These are phyloP conservation scores for Ramalina intermedia DNA, from an alignment of 495 filamentous ascomycete genomes.

Conservation along the genomic window DNA sequence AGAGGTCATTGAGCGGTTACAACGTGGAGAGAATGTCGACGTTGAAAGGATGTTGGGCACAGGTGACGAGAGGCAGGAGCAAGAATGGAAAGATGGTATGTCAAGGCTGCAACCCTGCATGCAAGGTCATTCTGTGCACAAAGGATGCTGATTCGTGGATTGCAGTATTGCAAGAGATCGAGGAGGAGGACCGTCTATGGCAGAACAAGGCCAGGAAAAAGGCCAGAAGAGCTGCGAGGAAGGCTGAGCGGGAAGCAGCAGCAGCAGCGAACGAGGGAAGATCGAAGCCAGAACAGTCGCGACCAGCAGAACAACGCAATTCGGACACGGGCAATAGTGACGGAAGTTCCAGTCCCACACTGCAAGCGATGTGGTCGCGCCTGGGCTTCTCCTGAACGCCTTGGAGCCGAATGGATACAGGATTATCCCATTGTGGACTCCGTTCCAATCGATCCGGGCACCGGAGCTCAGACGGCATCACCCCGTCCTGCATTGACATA, in stretches of 20 bases:
- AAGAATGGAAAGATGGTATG: constrained; percentile 77
- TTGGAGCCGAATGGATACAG: too few species aligned
- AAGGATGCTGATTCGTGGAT: constrained; percentile 5
- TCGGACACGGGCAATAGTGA: too few species aligned
- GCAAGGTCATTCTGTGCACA: neutral
- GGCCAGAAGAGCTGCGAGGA: constrained; percentile 19
- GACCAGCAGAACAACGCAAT: too few species aligned
- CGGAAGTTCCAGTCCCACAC: too few species aligned
- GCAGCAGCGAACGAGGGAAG: neutral
- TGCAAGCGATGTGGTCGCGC: too few species aligned
- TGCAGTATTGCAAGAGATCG: constrained; percentile 65
- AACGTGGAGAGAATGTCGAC: constrained; percentile 80
- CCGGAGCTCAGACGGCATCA: too few species aligned
- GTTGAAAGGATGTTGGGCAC: constrained; percentile 73
- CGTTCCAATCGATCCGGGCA: too few species aligned
- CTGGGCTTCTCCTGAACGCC: too few species aligned
- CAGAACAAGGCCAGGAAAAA: constrained; percentile 23
- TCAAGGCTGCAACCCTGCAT: constrained; percentile 1
- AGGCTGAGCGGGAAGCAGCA: constrained; percentile 7
- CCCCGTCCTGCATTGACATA: neutral
- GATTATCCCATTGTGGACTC: too few species aligned
- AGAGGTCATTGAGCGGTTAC: constrained; percentile 70
- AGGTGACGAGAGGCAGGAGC: constrained; percentile 58
- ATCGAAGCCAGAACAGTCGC: too few species aligned
- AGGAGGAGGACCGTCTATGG: constrained; percentile 57